Evolutionary conservation across 352 stramenopile species (phyloP), one percentile per base, ranked within the genome.

Genomic region (Globisporangium recalcitrans): DNA sequence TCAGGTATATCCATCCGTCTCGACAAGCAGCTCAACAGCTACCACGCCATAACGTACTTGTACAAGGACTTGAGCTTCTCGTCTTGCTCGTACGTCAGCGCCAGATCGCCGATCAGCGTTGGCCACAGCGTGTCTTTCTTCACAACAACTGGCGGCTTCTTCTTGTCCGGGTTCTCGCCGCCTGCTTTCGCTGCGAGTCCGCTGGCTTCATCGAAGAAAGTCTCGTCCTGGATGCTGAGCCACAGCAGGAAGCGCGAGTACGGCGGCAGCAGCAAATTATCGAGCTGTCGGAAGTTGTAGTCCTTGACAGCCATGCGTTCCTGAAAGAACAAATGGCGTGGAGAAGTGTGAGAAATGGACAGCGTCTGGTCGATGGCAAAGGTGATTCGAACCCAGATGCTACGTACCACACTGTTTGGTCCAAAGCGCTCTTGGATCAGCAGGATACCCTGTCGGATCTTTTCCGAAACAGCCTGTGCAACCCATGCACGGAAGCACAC

Each of bases 221-320:
- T 68, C 51, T 95, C 86, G 34, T 93, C 80, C 48, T 96, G 87
- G 46, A 92, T 90, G 60, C 85, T 94, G 38, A 96, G 81, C 87
- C 87, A 96, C 47, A 96, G 62, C n/a, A 96, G 59, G 57, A 96
- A 94, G 14, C 87, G 85, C 64, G 80, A 93, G 71, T 96, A 96
- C n/a, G 87, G 87, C 58, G 87, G 87, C 10, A 96, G 61, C 27
- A 96, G 57, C 53, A 94, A 47, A 59, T 92, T 94, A 59, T 94
- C 84, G 0, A 96, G 82, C 62, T 94, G 85, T 11, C 84, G 85
- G 52, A 96, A 96, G 68, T 96, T 92, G 72, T 94, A 96, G 62
- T 96, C 85, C 60, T 94, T 92, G 11, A 96, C 80, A 19, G 85
- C 85, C 24, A 84, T 69, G n/a, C 87, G 82, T 70, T 96, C 82